phyloP scores from a whole-genome alignment of 306 rosid species.

The Biancaea sappan region DNA sequence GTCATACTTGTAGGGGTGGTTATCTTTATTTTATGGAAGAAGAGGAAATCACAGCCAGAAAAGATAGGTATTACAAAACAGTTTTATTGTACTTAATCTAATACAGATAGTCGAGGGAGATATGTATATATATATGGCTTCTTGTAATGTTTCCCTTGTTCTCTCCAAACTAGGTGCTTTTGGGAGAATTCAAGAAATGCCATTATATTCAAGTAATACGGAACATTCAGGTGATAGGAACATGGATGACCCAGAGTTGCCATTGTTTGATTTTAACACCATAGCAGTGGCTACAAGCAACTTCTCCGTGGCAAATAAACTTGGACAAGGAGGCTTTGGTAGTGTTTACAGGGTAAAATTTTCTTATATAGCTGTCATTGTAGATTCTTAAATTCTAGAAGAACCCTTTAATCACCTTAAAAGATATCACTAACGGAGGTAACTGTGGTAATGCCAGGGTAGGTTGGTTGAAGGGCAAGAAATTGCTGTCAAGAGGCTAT shows the following conservation, averaged over 20 bases:
- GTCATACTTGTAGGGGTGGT: slow-evolving; percentile 32
- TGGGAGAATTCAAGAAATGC: slow-evolving; percentile 45
- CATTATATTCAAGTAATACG: slow-evolving; percentile 33
- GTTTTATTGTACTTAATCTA: too few species aligned
- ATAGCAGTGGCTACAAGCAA: slow-evolving; percentile 26
- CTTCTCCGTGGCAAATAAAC: slow-evolving; percentile 23
- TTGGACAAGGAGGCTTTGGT: slow-evolving; percentile 39
- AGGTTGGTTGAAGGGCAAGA: slow-evolving; percentile 35
- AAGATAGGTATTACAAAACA: slow-evolving; percentile 31
- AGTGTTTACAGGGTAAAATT: slow-evolving; percentile 27
- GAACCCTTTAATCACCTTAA: not conserved
- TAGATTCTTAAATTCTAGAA: not conserved
- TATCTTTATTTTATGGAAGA: slow-evolving; percentile 36
- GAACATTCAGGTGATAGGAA: slow-evolving; percentile 35
- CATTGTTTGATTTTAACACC: slow-evolving; percentile 25
- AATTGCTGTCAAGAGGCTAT: slow-evolving; percentile 54
- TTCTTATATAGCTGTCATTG: not conserved
- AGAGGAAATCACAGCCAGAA: slow-evolving; percentile 23
- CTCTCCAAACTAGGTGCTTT: slow-evolving; percentile 30
- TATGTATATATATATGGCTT: too few species aligned
- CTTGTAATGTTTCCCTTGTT: not conserved
- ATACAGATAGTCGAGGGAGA: too few species aligned
- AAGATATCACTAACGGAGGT: not conserved
- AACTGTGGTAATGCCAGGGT: slow-evolving; percentile 39
- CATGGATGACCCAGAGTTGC: slow-evolving; percentile 15